Evolutionary conservation across 345 rosid genomes (phyloP).

Genomic region (Syzygium aqueum): DNA sequence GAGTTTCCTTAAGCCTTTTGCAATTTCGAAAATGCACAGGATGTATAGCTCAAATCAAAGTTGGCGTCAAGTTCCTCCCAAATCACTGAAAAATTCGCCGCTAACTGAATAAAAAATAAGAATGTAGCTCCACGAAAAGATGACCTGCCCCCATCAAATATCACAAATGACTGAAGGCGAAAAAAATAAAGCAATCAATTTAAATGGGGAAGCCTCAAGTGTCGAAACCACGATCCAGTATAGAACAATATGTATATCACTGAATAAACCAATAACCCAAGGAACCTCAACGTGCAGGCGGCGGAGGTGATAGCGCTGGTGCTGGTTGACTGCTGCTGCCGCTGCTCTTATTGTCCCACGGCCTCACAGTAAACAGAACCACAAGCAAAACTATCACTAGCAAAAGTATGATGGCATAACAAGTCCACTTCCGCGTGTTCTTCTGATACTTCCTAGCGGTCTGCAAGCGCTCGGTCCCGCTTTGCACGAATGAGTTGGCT

Average conservation of each 20-base stretch:
- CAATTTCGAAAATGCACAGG: background rate
- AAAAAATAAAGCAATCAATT: background rate
- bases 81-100: background rate
- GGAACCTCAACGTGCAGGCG: background rate
- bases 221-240: background rate
- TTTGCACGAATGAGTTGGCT: conserved; percentile 56
- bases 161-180: background rate
- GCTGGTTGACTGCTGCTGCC: background rate
- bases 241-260: background rate
- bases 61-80: background rate
- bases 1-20: background rate
- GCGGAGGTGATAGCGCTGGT: conserved; percentile 1
- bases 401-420: conserved; percentile 31
- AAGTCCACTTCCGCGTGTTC: conserved; percentile 61
- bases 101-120: background rate
- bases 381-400: conserved; percentile 19
- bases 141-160: background rate
- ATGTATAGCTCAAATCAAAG: background rate
- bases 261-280: background rate
- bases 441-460: conserved; percentile 47
- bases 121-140: background rate
- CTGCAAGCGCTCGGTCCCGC: conserved; percentile 45
- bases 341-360: conserved; percentile 13
- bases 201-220: background rate
- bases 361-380: conserved; percentile 19